These are phyloP conservation scores for Apiotrichum brassicae DNA, from an alignment of 1,284 basidiomycete genomes.

Conservation along the genomic window DNA sequence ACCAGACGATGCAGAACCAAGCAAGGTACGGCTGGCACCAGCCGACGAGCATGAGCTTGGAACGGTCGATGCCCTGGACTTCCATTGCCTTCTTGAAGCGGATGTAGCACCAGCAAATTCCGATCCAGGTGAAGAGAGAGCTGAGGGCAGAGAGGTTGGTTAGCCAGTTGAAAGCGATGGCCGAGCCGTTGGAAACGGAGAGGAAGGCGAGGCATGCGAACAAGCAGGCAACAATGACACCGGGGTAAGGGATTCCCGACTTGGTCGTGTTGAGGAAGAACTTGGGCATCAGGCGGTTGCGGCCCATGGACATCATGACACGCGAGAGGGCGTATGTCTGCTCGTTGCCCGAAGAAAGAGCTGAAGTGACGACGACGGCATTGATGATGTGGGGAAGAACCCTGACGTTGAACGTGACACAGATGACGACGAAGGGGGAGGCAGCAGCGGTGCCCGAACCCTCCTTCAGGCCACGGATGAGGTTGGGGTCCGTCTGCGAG, in stretches of 20 bases:
- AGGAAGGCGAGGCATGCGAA: slow-evolving; percentile 54
- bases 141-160: slow-evolving; percentile 52
- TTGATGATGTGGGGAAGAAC: slow-evolving; percentile 59
- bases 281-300: slow-evolving; percentile 63
- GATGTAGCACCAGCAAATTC: slow-evolving; percentile 65
- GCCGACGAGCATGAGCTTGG: slow-evolving; percentile 58
- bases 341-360: slow-evolving; percentile 53
- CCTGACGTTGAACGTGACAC: slow-evolving; percentile 62
- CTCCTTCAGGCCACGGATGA: slow-evolving; percentile 53
- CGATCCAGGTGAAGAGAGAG: slow-evolving; percentile 70
- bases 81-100: slow-evolving; percentile 67
- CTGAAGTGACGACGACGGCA: slow-evolving; percentile 58
- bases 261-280: slow-evolving; percentile 56
- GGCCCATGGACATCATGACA: slow-evolving; percentile 49
- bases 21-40: slow-evolving; percentile 43
- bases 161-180: slow-evolving; percentile 66
- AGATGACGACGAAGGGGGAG: slow-evolving; percentile 72
- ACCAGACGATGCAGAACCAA: slow-evolving; percentile 12
- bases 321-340: slow-evolving; percentile 51
- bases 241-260: slow-evolving; percentile 60
- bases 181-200: slow-evolving; percentile 55
- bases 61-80: slow-evolving; percentile 56
- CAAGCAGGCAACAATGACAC: slow-evolving; percentile 59
- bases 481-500: slow-evolving; percentile 38
- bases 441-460: slow-evolving; percentile 57